Evolutionary conservation across 768 basidiomycete genomes (phyloP).

Genomic region (Tylopilus felleus): DNA sequence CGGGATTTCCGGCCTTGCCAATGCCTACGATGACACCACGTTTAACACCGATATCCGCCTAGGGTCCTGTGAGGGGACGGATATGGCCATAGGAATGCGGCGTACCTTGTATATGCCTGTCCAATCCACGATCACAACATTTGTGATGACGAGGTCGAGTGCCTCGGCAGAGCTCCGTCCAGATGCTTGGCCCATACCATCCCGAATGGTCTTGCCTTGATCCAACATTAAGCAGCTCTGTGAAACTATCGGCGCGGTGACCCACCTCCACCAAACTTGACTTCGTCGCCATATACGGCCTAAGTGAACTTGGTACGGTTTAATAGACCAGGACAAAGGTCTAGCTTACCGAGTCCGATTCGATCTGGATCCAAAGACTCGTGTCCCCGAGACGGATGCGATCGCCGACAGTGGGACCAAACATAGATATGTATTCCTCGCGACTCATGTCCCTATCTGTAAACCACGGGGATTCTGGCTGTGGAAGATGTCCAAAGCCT

Average conservation of each 20-base stretch:
- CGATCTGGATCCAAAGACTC: slow-evolving; percentile 87
- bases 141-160: slow-evolving; percentile 92
- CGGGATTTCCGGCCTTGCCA: slow-evolving; percentile 98
- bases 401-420: slow-evolving; percentile 92
- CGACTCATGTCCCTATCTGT: slow-evolving; percentile 57
- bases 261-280: slow-evolving; percentile 94
- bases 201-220: slow-evolving; percentile 86
- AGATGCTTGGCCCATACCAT: slow-evolving; percentile 95
- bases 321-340: background rate
- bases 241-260: background rate
- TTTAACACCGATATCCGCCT: slow-evolving; percentile 96
- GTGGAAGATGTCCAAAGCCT: slow-evolving; percentile 68
- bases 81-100: background rate
- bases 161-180: slow-evolving; percentile 61
- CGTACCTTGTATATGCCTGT: slow-evolving; percentile 88
- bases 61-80: slow-evolving; percentile 3
- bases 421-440: slow-evolving; percentile 88
- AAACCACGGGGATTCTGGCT: slow-evolving; percentile 55
- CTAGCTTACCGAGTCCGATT: slow-evolving; percentile 65
- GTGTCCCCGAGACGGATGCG: slow-evolving; percentile 87
- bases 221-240: background rate
- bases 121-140: slow-evolving; percentile 93
- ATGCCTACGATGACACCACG: slow-evolving; percentile 78
- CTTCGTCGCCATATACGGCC: slow-evolving; percentile 93
- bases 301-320: slow-evolving; percentile 24